phyloP scores from a whole-genome alignment of 768 basidiomycete genomes.

The Trametes gibbosa region DNA sequence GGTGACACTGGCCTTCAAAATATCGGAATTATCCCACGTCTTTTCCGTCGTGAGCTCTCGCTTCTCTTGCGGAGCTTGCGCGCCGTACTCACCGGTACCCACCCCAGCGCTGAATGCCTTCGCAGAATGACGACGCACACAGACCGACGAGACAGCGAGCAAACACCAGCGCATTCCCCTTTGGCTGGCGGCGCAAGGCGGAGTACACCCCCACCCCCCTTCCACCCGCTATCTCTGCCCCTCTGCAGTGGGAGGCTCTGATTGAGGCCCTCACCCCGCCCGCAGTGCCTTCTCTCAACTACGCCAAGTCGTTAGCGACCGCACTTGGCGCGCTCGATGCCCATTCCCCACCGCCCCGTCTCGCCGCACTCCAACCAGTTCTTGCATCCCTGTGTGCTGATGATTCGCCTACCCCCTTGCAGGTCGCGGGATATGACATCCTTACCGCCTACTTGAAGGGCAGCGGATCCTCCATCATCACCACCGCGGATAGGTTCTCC shows the following conservation, averaged over 20 bases:
- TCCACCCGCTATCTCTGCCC: conserved; percentile 16
- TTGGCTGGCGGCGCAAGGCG: conserved; percentile 19
- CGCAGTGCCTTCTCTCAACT: conserved; percentile 61
- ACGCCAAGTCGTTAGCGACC: conserved; percentile 60
- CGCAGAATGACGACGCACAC: conserved; percentile 23
- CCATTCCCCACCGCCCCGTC: conserved; percentile 47
- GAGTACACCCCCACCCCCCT: conserved; percentile 16
- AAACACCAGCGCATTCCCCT: conserved; percentile 23
- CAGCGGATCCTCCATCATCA: conserved; percentile 42
- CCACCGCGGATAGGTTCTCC: conserved; percentile 57
- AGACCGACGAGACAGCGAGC: conserved; percentile 26
- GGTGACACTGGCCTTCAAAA: too few relatives aligned
- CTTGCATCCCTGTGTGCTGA: conserved; percentile 55
- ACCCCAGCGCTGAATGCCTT: conserved; percentile 21
- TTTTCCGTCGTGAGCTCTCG: neutral
- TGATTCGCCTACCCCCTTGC: conserved; percentile 53
- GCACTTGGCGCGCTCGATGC: conserved; percentile 41
- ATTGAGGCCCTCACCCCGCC: conserved; percentile 47
- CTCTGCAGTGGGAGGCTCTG: conserved; percentile 42
- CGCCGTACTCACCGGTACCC: neutral
- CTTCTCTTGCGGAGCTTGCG: neutral
- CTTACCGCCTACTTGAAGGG: conserved; percentile 69
- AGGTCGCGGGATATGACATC: conserved; percentile 70
- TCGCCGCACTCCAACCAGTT: conserved; percentile 55
- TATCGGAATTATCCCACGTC: neutral